Base-by-base conservation (phyloP, 805 yeast species). In the Candida broadrunensis region DNA sequence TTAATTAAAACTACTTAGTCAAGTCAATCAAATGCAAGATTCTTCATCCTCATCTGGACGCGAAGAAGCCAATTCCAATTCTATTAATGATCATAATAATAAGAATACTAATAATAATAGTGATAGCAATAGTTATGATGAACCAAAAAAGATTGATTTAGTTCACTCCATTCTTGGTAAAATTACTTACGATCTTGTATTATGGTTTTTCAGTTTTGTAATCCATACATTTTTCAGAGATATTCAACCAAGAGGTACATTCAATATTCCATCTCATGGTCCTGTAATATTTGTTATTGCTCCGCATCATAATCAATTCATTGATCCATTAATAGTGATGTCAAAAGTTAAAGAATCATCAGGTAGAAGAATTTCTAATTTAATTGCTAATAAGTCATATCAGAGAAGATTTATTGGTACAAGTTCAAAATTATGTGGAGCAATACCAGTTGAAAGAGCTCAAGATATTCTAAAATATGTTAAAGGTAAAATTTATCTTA, bases 221-320 rank as follows among this genome's bases (percentile, higher is more conserved):
- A 54, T 64, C 39, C 67, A 64, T 43, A 67, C 72, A 2, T 69
- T 67, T 38, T 69, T 69, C 56, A 48, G 73, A 33, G 74, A 69
- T 37, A 62, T 69, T 40, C 57, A 58, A 34, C 49, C 61, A 27
- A 40, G 72, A 24, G 73, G 73, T 6, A 46, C 68, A 4, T 65
- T 63, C 52, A 55, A 68, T 42, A 59, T 69, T 32, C 73, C 74
- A 27, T 54, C 50, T 23, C 36, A 41, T 13, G 73, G 72, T 5
- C 63, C 73, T 1, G 58, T 66, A 16, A 52, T 69, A 15, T 65
- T 68, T 42, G 74, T 67, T 8, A 60, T 67, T 41, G 74, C 71
- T 1, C 74, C 74, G 2, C 74, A 69, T 48, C 71, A 63, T 42
- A 69, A 69, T 46, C 72, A 68, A 46, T 69, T 67, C 40, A 58